Evolutionary conservation across 352 stramenopile species (phyloP).

Genomic region (Globisporangium megalacanthum): DNA sequence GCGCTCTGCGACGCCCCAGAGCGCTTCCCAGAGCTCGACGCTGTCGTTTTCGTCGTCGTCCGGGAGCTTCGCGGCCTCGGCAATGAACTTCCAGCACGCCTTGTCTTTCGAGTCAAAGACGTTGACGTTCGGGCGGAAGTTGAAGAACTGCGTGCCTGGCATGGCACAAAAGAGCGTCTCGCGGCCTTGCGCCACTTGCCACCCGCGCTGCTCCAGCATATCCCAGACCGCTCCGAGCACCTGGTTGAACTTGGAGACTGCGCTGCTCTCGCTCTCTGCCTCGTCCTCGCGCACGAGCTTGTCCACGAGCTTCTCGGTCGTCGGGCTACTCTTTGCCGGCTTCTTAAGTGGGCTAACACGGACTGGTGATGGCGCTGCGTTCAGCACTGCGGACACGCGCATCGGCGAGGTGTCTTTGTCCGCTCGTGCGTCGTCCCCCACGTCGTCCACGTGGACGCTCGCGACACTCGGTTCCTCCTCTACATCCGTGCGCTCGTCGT

Average conservation of each 20-base stretch:
- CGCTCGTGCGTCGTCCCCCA: not conserved
- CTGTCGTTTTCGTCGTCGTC: constrained; percentile 20
- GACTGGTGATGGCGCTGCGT: constrained; percentile 1
- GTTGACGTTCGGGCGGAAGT: constrained; percentile 80
- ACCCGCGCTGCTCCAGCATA: constrained; percentile 44
- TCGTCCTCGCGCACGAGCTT: constrained; percentile 1
- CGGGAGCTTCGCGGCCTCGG: constrained; percentile 20
- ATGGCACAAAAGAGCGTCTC: constrained; percentile 72
- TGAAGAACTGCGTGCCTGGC: constrained; percentile 75
- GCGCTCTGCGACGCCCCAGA: constrained; percentile 57
- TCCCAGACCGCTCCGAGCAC: constrained; percentile 40
- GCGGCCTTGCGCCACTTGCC: constrained; percentile 51
- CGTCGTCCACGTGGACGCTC: not conserved
- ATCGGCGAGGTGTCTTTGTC: not conserved
- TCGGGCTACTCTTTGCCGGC: not conserved
- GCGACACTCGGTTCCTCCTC: constrained; percentile 6
- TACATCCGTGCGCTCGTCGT: constrained; percentile 9
- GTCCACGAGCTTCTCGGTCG: not conserved
- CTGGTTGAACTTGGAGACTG: constrained; percentile 36
- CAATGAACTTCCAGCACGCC: constrained; percentile 77
- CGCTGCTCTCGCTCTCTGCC: constrained; percentile 8
- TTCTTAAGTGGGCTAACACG: constrained; percentile 2
- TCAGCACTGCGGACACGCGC: not conserved
- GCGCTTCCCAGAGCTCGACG: constrained; percentile 44
- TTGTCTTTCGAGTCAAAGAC: constrained; percentile 76